phyloP scores from a whole-genome alignment of 2,329 filamentous ascomycete species.

The Nothopassalora personata region DNA sequence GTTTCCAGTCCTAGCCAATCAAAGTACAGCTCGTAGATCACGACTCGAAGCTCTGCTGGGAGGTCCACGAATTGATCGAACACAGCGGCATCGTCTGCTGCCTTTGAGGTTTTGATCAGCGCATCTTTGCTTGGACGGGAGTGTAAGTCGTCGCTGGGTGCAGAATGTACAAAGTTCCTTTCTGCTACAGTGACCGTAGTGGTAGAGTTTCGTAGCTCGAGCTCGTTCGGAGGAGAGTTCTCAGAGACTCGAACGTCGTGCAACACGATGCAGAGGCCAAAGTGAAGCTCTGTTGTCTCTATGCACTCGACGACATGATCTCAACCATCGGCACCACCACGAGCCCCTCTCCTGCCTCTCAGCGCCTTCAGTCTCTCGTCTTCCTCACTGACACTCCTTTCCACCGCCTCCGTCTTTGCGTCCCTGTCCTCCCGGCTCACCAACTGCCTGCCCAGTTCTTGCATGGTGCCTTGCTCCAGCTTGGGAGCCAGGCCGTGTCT shows the following conservation, averaged over 20 bases:
- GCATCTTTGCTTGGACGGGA: background rate
- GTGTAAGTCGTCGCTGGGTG: background rate
- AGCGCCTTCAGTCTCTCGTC: conserved; percentile 26
- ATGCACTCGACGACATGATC: background rate
- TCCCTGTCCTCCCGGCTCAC: conserved; percentile 27
- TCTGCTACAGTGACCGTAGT: background rate
- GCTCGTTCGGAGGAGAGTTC: no score
- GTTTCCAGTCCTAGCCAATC: no score
- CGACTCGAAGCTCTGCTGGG: background rate
- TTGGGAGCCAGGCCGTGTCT: conserved; percentile 48
- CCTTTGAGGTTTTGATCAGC: background rate
- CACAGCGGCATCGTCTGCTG: background rate
- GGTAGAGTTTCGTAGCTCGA: background rate
- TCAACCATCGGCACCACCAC: background rate
- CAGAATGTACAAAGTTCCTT: background rate
- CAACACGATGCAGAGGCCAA: no score
- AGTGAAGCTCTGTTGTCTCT: no score
- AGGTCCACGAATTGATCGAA: background rate
- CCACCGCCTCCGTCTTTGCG: conserved; percentile 6
- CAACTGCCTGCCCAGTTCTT: conserved; percentile 29
- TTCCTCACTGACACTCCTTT: conserved; percentile 16
- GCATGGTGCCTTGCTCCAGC: conserved; percentile 39
- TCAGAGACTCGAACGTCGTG: no score
- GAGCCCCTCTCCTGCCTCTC: conserved; percentile 27
- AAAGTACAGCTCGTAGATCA: background rate